Conservation (phyloP, 768 basidiomycete genomes). For the Mycena metata region DNA sequence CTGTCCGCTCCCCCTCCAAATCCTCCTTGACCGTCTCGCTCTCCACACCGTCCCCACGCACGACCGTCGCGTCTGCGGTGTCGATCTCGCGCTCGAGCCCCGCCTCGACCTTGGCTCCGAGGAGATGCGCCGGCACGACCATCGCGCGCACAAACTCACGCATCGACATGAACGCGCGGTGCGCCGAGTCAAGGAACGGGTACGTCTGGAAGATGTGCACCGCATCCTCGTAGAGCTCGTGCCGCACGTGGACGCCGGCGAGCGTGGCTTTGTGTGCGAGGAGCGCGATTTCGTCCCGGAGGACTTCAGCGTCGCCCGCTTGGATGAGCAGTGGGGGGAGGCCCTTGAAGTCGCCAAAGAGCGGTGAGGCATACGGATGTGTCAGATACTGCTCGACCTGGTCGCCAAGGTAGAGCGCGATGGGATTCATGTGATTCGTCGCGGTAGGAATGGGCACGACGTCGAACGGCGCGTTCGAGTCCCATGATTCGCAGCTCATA, state of each 20-base stretch:
- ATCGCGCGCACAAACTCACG: conserved; percentile 74
- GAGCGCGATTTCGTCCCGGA: conserved; percentile 94
- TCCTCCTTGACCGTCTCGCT: conserved; percentile 56
- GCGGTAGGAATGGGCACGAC: conserved; percentile 80
- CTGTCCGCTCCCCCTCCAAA: conserved; percentile 50
- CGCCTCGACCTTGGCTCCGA: conserved; percentile 69
- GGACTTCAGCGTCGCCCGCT: conserved; percentile 93
- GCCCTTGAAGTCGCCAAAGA: conserved; percentile 91
- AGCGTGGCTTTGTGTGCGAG: conserved; percentile 93
- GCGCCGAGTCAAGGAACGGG: conserved; percentile 78
- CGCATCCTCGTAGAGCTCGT: conserved; percentile 93
- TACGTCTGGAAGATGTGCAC: conserved; percentile 94
- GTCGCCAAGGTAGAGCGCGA: conserved; percentile 93
- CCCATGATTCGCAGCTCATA: conserved; percentile 99
- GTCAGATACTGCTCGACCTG: conserved; percentile 86
- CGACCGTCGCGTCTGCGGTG: conserved; percentile 74
- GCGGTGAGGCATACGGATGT: conserved; percentile 95
- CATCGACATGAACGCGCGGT: conserved; percentile 78
- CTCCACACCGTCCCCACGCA: conserved; percentile 81
- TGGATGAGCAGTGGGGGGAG: conserved; percentile 94
- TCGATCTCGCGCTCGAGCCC: conserved; percentile 79
- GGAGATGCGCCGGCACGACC: conserved; percentile 63
- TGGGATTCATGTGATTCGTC: conserved; percentile 92
- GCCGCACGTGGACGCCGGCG: conserved; percentile 86
- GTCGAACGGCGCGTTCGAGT: conserved; percentile 90